These are phyloP conservation scores for Filobasidium floriforme DNA, from an alignment of 768 basidiomycete species.

Conservation along the genomic window DNA sequence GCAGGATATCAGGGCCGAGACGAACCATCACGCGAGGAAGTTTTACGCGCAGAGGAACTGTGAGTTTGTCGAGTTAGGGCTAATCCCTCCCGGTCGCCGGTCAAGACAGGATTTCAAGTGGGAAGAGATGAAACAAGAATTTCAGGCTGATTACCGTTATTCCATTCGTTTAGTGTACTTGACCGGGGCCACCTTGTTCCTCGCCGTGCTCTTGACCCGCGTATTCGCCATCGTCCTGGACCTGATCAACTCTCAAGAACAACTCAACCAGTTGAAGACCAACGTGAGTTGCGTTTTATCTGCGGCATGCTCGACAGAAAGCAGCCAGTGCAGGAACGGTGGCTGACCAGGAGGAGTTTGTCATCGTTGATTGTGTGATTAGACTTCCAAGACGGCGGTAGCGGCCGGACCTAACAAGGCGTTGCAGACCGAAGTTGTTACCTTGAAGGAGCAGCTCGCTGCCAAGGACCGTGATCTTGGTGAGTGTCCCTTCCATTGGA, in stretches of 20 bases:
- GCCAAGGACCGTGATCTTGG: constrained; percentile 62
- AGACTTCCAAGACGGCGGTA: constrained; percentile 35
- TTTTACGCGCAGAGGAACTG: constrained; percentile 57
- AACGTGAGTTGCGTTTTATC: constrained; percentile 46
- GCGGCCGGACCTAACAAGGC: constrained; percentile 31
- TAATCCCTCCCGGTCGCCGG: too few relatives aligned
- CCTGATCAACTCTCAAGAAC: constrained; percentile 80
- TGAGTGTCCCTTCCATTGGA: constrained; percentile 37
- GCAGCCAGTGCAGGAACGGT: too few relatives aligned
- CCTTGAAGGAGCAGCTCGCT: constrained; percentile 64
- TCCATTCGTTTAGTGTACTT: constrained; percentile 54
- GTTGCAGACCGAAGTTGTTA: constrained; percentile 50
- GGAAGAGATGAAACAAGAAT: too few relatives aligned
- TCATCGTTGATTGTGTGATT: constrained; percentile 7
- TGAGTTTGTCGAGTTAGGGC: constrained; percentile 22
- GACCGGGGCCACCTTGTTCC: constrained; percentile 72
- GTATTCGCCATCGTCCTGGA: constrained; percentile 88
- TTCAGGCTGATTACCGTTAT: neutral
- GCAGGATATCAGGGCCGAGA: constrained; percentile 67
- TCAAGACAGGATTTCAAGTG: too few relatives aligned
- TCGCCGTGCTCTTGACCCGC: constrained; percentile 86
- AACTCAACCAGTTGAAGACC: constrained; percentile 74
- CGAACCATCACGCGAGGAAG: constrained; percentile 77
- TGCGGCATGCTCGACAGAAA: too few relatives aligned
- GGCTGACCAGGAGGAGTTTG: neutral